Evolutionary conservation across 106 monocot genomes (phyloP), one percentile per base, ranked within the genome.

Genomic region (Agapanthus africanus): DNA sequence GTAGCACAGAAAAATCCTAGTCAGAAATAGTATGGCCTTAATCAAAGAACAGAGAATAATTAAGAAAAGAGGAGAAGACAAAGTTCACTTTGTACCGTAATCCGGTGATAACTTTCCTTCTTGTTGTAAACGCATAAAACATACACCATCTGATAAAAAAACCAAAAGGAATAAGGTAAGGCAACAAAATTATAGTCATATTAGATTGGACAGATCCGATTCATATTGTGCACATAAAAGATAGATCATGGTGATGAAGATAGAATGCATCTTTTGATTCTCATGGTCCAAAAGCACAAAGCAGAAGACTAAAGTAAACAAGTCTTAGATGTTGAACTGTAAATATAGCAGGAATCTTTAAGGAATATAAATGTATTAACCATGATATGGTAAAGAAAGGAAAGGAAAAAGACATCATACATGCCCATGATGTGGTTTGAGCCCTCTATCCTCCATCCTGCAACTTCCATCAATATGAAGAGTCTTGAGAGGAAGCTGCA

Each of bases 361-460:
- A n/a, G n/a, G n/a, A n/a, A n/a, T n/a, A n/a, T n/a, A n/a, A n/a
- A n/a, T n/a, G n/a, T n/a, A n/a, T n/a, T n/a, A n/a, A n/a, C n/a
- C n/a, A n/a, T n/a, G n/a, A n/a, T n/a, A n/a, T n/a, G n/a, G n/a
- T n/a, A n/a, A n/a, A n/a, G n/a, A n/a, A n/a, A n/a, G n/a, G n/a
- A n/a, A n/a, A n/a, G n/a, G n/a, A n/a, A n/a, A n/a, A n/a, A n/a
- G n/a, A n/a, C n/a, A 52, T 42, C 80, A 71, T 74, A 90, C 94
- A 74, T 80, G 84, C 15, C 87, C 90, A 59, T 93, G 89, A 61
- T 93, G 82, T 27, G 82, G 87, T 64, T 90, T 94, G 34, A 94
- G 90, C 4, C 94, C 94, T 27, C 90, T 70, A 54, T 94, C 94
- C 63, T 94, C 94, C 44, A 94, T 87, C 73, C 94, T 80, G 80